phyloP scores from a whole-genome alignment of 139 green algal genomes.

The Closterium sp. region DNA sequence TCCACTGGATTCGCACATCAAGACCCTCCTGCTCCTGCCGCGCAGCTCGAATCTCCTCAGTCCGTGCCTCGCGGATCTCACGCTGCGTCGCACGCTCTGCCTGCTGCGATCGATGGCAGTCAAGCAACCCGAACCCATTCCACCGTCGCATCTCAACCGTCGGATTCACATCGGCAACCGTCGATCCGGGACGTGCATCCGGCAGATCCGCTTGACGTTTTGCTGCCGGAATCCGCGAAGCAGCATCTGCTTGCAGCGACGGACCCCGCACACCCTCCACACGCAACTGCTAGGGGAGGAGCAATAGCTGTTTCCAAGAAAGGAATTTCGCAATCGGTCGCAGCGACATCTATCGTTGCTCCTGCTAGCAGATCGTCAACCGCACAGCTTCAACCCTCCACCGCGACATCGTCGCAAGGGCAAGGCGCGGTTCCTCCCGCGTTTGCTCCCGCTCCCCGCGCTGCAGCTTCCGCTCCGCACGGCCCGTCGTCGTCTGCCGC shows the following conservation, averaged over 20 bases:
- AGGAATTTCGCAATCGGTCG: background rate
- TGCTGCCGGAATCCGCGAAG: background rate
- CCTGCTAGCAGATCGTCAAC: background rate
- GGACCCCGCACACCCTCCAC: background rate
- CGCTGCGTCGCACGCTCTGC: too few species aligned
- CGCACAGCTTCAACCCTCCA: too few species aligned
- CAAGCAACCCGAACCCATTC: background rate
- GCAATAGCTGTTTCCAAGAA: background rate
- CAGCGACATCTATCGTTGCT: background rate
- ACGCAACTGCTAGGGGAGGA: background rate
- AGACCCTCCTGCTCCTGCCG: background rate
- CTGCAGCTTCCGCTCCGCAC: background rate
- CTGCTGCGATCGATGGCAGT: background rate
- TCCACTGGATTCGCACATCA: background rate
- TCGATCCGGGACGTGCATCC: background rate
- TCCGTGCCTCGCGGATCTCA: background rate
- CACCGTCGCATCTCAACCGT: background rate
- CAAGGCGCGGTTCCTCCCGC: background rate
- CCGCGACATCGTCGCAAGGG: background rate
- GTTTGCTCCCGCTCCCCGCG: background rate
- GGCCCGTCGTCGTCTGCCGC: background rate
- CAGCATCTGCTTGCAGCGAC: background rate
- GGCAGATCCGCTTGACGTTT: background rate
- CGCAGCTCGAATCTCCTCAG: background rate
- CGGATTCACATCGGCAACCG: background rate